Evolutionary conservation across 2,329 filamentous ascomycete genomes (phyloP).

Genomic region (Clarireedia hainanense): DNA sequence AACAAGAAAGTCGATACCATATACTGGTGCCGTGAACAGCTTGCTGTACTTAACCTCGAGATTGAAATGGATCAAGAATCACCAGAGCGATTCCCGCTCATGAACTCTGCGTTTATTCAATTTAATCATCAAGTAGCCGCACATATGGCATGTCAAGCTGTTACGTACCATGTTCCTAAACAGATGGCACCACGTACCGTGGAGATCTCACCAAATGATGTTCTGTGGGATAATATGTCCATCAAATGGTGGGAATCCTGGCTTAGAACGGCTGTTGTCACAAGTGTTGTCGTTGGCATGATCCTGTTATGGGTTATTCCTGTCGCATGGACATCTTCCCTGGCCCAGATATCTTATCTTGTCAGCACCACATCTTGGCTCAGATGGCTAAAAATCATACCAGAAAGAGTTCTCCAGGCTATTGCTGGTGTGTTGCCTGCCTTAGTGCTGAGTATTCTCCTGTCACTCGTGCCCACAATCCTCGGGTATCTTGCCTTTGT

Average conservation of each 20-base stretch:
- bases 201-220: slow-evolving; percentile 89
- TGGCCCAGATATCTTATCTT: slow-evolving; percentile 70
- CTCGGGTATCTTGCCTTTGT: slow-evolving; percentile 64
- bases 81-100: slow-evolving; percentile 77
- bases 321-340: slow-evolving; percentile 75
- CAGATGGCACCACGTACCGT: slow-evolving; percentile 89
- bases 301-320: slow-evolving; percentile 86
- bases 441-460: slow-evolving; percentile 64
- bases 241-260: slow-evolving; percentile 92
- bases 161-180: slow-evolving; percentile 83
- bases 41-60: slow-evolving; percentile 82
- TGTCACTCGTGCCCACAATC: slow-evolving; percentile 74
- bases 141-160: slow-evolving; percentile 93
- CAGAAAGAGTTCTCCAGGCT: slow-evolving; percentile 54
- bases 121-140: slow-evolving; percentile 97
- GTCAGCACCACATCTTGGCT: slow-evolving; percentile 62
- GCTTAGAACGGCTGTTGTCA: slow-evolving; percentile 49
- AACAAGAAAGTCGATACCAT: slow-evolving; percentile 94
- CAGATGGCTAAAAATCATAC: slow-evolving; percentile 55
- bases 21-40: slow-evolving; percentile 77
- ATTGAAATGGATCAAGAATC: slow-evolving; percentile 86
- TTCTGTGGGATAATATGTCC: slow-evolving; percentile 96
- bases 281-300: slow-evolving; percentile 62
- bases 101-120: slow-evolving; percentile 97
- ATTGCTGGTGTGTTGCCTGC: slow-evolving; percentile 85